Evolutionary conservation across 164 flowering plant species (phyloP).

Genomic region (Houttuynia cordata): DNA sequence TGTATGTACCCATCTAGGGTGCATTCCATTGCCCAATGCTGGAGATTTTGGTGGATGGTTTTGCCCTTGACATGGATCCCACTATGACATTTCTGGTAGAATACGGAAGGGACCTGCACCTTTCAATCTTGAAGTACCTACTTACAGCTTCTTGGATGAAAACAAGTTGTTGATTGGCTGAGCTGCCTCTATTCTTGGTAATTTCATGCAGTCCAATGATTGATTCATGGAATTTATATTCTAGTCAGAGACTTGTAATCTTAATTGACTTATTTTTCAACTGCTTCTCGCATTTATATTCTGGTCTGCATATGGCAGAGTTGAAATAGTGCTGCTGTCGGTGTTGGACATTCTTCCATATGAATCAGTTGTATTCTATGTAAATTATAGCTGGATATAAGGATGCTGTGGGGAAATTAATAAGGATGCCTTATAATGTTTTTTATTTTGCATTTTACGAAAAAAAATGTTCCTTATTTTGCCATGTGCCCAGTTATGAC

Average conservation of each 20-base stretch:
- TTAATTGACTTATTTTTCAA: not conserved
- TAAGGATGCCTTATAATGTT: no score
- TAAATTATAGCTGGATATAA: no score
- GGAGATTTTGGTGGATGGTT: slow-evolving; percentile 21
- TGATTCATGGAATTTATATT: not conserved
- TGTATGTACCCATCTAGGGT: slow-evolving; percentile 15
- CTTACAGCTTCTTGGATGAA: slow-evolving; percentile 18
- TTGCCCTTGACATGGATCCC: slow-evolving; percentile 17
- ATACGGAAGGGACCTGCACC: slow-evolving; percentile 20
- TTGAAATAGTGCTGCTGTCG: not conserved
- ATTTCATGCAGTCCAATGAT: no score
- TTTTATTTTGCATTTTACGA: no score
- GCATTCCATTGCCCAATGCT: slow-evolving; percentile 18
- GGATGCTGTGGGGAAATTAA: no score
- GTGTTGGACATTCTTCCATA: not conserved
- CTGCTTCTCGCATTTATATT: not conserved
- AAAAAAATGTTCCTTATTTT: no score
- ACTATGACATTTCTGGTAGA: slow-evolving; percentile 19
- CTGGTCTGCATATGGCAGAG: not conserved
- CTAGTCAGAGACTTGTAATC: not conserved
- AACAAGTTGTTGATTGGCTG: slow-evolving; percentile 13
- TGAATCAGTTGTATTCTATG: not conserved
- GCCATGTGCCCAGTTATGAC: no score
- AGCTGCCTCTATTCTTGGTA: not conserved
- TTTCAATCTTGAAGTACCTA: slow-evolving; percentile 18